Evolutionary conservation across 441 rosid species (phyloP).

Genomic region (Populus hybrid): DNA sequence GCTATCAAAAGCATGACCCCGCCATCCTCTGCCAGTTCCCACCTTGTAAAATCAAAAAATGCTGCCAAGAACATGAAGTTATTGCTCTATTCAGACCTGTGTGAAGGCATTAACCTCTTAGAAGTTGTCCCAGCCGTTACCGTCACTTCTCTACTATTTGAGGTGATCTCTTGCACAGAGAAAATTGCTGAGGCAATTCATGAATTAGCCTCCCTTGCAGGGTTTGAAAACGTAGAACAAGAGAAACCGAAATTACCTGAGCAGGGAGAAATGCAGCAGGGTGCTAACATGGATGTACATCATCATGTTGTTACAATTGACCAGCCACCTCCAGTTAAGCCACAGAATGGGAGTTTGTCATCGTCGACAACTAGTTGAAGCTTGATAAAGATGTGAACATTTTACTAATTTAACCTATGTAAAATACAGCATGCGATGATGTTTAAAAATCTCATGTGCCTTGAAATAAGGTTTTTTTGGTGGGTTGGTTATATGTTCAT

Average conservation of each 20-base stretch:
- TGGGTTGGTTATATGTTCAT: too few relatives aligned
- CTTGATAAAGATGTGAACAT: too few relatives aligned
- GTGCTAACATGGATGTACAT: neutral
- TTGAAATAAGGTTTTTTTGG: too few relatives aligned
- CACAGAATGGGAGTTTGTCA: too few relatives aligned
- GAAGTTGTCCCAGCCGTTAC: constrained; percentile 33
- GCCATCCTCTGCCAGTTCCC: constrained; percentile 32
- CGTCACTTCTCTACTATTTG: constrained; percentile 36
- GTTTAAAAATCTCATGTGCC: too few relatives aligned
- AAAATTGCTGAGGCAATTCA: constrained; percentile 39
- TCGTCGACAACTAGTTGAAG: too few relatives aligned
- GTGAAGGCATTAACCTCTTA: constrained; percentile 22
- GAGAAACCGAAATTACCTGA: neutral
- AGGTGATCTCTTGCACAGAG: constrained; percentile 32
- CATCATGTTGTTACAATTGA: constrained; percentile 21
- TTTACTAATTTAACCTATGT: too few relatives aligned
- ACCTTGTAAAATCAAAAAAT: constrained; percentile 40
- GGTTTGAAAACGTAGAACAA: constrained; percentile 23
- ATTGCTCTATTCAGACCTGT: constrained; percentile 33
- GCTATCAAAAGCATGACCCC: constrained; percentile 45
- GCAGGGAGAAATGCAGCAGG: neutral
- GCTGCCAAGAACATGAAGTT: constrained; percentile 29
- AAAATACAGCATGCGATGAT: too few relatives aligned
- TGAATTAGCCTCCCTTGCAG: constrained; percentile 36
- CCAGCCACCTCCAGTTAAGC: neutral